phyloP scores from a whole-genome alignment of 2,329 filamentous ascomycete genomes.

The Onygena corvina region DNA sequence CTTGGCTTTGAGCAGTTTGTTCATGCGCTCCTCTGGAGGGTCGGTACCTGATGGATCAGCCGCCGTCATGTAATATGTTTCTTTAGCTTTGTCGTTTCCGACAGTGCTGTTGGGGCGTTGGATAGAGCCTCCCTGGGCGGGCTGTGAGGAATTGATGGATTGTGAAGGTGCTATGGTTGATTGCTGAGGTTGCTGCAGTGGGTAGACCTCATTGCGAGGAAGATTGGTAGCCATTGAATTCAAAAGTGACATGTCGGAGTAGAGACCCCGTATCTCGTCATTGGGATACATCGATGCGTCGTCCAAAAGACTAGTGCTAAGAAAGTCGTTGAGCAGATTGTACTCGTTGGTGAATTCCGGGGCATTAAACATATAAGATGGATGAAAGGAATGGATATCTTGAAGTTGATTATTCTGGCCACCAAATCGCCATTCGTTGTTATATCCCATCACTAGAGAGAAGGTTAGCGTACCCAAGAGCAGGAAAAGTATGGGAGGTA shows the following conservation, averaged over 20 bases:
- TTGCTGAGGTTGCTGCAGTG: constrained; percentile 28
- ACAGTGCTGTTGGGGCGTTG: constrained; percentile 50
- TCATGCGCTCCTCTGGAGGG: constrained; percentile 87
- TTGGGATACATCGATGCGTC: constrained; percentile 58
- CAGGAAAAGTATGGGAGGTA: constrained; percentile 15
- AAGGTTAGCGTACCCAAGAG: constrained; percentile 15
- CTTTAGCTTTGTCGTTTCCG: constrained; percentile 56
- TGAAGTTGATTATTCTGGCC: constrained; percentile 67
- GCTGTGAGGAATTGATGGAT: constrained; percentile 21
- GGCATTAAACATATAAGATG: constrained; percentile 88
- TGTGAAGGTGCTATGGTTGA: constrained; percentile 19
- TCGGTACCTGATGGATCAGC: constrained; percentile 82
- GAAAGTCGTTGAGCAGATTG: constrained; percentile 89
- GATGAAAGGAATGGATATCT: constrained; percentile 88
- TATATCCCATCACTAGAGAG: constrained; percentile 61
- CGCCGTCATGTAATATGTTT: constrained; percentile 89
- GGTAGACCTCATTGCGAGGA: constrained; percentile 21
- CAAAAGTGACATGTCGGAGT: constrained; percentile 46
- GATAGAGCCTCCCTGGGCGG: constrained; percentile 41
- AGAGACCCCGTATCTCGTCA: constrained; percentile 53
- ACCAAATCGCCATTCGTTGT: constrained; percentile 56
- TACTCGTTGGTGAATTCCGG: constrained; percentile 95
- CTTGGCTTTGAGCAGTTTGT: constrained; percentile 84
- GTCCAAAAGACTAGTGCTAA: constrained; percentile 82
- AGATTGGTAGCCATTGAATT: constrained; percentile 30